Percentiles rank a stretch among this genome's conserved stretches.
These are phyloP conservation scores for Cornus suecica DNA, from an alignment of 148 eudicot species.

Conservation along the genomic window DNA sequence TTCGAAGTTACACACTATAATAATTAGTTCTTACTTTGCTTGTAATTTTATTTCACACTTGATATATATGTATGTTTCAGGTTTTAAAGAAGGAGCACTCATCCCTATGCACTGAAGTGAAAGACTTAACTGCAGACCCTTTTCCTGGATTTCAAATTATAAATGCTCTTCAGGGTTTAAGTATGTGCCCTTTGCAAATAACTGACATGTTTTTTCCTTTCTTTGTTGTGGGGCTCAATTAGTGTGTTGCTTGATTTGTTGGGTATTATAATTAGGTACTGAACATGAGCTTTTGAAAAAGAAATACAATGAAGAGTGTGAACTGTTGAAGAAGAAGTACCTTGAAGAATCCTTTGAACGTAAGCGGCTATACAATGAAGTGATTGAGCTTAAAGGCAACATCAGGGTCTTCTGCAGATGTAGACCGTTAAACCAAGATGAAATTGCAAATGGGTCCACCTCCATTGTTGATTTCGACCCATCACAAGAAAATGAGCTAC, in stretches of 20 bases:
- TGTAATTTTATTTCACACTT: background rate
- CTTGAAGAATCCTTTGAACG: constrained; percentile 66
- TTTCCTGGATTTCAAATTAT: constrained; percentile 73
- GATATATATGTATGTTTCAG: constrained; percentile 31
- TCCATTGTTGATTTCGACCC: constrained; percentile 72
- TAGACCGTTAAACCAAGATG: constrained; percentile 74
- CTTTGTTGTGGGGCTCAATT: background rate
- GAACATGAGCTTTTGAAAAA: constrained; percentile 71
- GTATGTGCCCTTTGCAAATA: constrained; percentile 33
- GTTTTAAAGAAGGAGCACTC: constrained; percentile 68
- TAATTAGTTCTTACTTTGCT: background rate
- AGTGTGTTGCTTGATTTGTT: background rate
- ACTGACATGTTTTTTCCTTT: background rate
- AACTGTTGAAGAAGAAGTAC: constrained; percentile 57
- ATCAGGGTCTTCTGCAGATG: constrained; percentile 94
- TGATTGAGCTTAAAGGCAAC: constrained; percentile 95
- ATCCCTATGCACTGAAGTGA: constrained; percentile 57
- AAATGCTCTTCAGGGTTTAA: constrained; percentile 59
- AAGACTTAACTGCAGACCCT: constrained; percentile 47
- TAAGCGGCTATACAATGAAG: constrained; percentile 88
- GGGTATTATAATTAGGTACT: constrained; percentile 38
- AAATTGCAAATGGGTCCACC: constrained; percentile 49
- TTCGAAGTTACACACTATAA: background rate
- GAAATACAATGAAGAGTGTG: constrained; percentile 57
- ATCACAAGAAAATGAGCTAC: constrained; percentile 71